Conservation (phyloP, 2,329 filamentous ascomycete genomes). For the Aspergillus quadrilineatus region DNA sequence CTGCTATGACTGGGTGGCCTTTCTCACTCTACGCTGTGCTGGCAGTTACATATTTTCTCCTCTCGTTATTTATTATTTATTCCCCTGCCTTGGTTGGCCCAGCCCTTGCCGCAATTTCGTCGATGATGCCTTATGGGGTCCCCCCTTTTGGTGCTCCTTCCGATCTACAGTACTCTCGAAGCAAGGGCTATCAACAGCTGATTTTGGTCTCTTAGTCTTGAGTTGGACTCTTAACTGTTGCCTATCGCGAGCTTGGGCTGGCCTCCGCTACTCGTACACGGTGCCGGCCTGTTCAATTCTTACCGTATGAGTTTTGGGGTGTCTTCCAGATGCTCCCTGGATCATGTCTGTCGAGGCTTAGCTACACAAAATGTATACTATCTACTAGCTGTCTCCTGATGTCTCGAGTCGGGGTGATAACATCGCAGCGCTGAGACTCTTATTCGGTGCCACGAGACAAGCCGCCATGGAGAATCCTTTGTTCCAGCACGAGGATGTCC, state of each 20-base stretch:
- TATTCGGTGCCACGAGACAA: not conserved
- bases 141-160: not conserved
- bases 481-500: not conserved
- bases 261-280: not conserved
- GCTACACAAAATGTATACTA: not conserved
- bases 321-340: not conserved
- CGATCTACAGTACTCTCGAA: not conserved
- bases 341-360: not conserved
- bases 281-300: too few species aligned
- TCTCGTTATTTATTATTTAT: conserved; percentile 6
- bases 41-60: conserved; percentile 1
- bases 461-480: conserved; percentile 1
- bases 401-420: not conserved
- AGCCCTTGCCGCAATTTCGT: conserved; percentile 8
- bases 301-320: too few species aligned
- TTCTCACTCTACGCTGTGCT: conserved; percentile 6
- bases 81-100: conserved; percentile 10
- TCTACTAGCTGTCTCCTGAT: not conserved
- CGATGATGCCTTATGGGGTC: conserved; percentile 5
- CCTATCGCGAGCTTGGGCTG: not conserved
- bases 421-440: not conserved
- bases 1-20: conserved; percentile 10
- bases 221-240: too few species aligned
- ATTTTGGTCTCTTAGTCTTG: not conserved
- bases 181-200: conserved; percentile 4